Evolutionary conservation across 2,329 filamentous ascomycete genomes (phyloP), one percentile per base, ranked within the genome.

Genomic region (Fusarium sp.): DNA sequence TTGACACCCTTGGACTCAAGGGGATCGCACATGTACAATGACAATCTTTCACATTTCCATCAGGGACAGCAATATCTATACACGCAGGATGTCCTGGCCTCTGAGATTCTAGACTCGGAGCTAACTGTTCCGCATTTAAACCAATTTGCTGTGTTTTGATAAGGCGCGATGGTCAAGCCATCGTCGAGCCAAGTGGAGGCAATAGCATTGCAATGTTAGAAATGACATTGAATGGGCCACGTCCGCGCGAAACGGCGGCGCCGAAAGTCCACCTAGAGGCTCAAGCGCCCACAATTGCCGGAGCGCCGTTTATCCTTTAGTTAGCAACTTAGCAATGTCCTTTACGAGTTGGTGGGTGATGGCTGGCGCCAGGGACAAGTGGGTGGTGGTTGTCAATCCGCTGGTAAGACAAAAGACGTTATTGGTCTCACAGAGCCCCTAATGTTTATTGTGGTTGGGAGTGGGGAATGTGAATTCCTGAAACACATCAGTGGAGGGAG

Each of bases 161-260:
- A 35, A 32, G 47, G 43, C 64, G 60, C 60, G 52, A 74, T 67
- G 62, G 56, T 68, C 43, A 62, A 69, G 62, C 72, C 62, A 67
- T 70, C 43, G 50, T 49, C 52, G 57, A 62, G 65, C 75, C 59
- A 78, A 78, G 75, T 78, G 75, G 75, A 75, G 72, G 69, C 42
- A 37, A 43, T 59, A 65, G 44, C 58, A 67, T 67, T 50, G 46
- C 56, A 35, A 47, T 64, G 56, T 67, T 60, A 35, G 49, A 72
- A 54, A 69, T 77, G 75, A 77, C 73, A 73, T 77, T 72, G 50
- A 62, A 67, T 60, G 59, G 56, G 65, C 49, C 62, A 67, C 74
- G 35, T 67, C 57, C 40, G 65, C 25, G 40, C 53, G 40, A 60
- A 64, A 62, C 66, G 69, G 63, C 47, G 57, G 44, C 67, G 60